A percentile compares a stretch with the other conserved stretches of the same genome.
Conservation (phyloP, 345 rosid genomes). For the Chamaenerion angustifolium region DNA sequence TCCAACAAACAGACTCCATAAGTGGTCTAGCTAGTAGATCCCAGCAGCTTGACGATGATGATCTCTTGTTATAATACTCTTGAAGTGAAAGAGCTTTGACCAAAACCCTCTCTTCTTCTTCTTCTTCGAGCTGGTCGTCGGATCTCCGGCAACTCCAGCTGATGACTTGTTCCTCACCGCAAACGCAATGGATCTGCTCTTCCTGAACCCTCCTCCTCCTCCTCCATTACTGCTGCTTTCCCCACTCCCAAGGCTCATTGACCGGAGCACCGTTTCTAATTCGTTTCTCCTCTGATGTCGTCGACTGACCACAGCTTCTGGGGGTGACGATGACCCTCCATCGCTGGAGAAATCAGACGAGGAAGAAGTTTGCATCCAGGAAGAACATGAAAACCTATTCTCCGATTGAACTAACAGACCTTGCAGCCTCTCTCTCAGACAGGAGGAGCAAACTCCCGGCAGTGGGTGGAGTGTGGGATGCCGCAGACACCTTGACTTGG, state of each 20-base stretch:
- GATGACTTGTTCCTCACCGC: constrained; percentile 15
- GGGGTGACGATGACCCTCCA: constrained; percentile 4
- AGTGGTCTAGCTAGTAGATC: too few relatives aligned
- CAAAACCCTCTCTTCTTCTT: constrained; percentile 51
- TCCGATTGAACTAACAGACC: background rate
- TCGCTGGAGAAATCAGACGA: background rate
- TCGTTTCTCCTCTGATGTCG: constrained; percentile 17
- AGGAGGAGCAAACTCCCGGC: constrained; percentile 12
- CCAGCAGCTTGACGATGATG: background rate
- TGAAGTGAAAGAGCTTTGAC: constrained; percentile 41
- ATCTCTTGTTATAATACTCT: constrained; percentile 12
- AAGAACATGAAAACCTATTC: background rate
- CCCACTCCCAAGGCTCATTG: constrained; percentile 12
- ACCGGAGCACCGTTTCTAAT: constrained; percentile 28
- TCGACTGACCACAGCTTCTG: background rate
- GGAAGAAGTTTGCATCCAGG: constrained; percentile 1
- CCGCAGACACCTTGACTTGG: constrained; percentile 1
- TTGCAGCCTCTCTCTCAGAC: constrained; percentile 12
- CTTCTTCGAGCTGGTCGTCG: constrained; percentile 8
- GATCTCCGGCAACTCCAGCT: constrained; percentile 9
- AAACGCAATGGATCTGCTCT: constrained; percentile 63
- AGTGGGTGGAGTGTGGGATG: constrained; percentile 8
- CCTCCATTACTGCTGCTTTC: background rate
- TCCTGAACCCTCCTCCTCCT: constrained; percentile 35
- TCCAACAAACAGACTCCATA: too few relatives aligned